Percentiles rank a stretch among this genome's conserved stretches.
Conservation (phyloP, 805 yeast genomes). For the Cephaloascus fragrans region DNA sequence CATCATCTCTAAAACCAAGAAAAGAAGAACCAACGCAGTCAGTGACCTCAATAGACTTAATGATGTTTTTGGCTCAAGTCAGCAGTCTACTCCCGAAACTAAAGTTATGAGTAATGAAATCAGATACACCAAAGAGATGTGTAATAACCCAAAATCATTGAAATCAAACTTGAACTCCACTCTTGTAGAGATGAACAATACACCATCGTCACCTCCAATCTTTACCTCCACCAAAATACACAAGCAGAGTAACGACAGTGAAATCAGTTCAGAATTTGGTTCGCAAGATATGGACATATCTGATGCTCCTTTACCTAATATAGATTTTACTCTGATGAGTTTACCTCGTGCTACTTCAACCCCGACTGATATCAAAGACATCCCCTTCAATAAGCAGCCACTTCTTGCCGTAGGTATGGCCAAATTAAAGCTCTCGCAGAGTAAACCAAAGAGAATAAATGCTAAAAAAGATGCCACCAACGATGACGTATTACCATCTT, state of each 20-base stretch:
- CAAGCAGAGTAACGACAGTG: neutral
- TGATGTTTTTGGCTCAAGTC: no score
- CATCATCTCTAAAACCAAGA: no score
- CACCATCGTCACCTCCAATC: neutral
- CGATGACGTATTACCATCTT: neutral
- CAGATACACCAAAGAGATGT: no score
- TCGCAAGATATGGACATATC: slow-evolving; percentile 1
- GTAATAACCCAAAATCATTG: no score
- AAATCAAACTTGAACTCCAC: no score
- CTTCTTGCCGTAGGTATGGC: no score
- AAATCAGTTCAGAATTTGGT: neutral
- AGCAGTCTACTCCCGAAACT: no score
- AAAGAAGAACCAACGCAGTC: no score
- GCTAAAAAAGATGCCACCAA: neutral
- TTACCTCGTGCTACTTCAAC: neutral
- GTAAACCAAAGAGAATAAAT: neutral
- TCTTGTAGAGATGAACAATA: neutral
- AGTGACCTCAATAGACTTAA: no score
- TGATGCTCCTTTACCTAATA: neutral
- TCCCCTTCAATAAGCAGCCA: neutral
- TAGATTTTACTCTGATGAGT: neutral
- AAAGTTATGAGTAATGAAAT: no score
- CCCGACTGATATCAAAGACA: neutral
- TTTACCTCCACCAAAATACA: neutral
- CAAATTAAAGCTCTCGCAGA: no score